Base-by-base conservation (phyloP, 2,329 filamentous ascomycete genomes). In the Zasmidium angulare region DNA sequence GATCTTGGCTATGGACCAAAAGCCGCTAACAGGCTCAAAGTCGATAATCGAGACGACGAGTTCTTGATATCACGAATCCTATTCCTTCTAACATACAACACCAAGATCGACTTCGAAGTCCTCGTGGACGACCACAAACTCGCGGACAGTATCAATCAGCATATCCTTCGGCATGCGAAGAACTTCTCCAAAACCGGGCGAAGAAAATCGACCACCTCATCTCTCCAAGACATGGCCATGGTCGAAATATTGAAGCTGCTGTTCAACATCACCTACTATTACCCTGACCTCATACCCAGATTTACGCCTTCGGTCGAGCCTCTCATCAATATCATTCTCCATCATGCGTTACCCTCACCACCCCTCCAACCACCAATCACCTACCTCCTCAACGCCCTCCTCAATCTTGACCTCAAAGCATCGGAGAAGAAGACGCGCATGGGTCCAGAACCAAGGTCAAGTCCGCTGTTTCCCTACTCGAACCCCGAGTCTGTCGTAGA, bases 191-290 rank as follows among this genome's bases (percentile, higher is more conserved):
- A 82, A 62, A 75, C 78, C 46, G 65, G 61, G 0, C 54, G 63
- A 10, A 55, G 62, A 46, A 63, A 57, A 22, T 66, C 65, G 6
- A 54, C 53, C 36, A 64, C 53, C 9, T 61, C 74, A 66, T 82
- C 84, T 0, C 89, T 93, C 82, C 86, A 89, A 64, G 86, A 89
- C 59, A 86, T 93, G 85, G 91, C 93, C 0, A 81, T 98, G 40
- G 82, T 82, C 9, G 93, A 98, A 74, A 93, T 89, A 0, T 78
- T 95, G 52, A 97, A 96, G 71, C 81, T 98, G 46, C 77, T 96
- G 53, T 98, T 96, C 81, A 97, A 97, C 74, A 81, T 96, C 55
- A 89, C 89, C 1, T 87, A 93, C 68, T 86, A 87, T 69, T 89
- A 88, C 68, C 85, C 86, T 2, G 81, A 87, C 46, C 81, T 88